Percentiles rank a stretch among this genome's conserved stretches.
phyloP scores from a whole-genome alignment of 306 rosid genomes.

The Vigna radiata region DNA sequence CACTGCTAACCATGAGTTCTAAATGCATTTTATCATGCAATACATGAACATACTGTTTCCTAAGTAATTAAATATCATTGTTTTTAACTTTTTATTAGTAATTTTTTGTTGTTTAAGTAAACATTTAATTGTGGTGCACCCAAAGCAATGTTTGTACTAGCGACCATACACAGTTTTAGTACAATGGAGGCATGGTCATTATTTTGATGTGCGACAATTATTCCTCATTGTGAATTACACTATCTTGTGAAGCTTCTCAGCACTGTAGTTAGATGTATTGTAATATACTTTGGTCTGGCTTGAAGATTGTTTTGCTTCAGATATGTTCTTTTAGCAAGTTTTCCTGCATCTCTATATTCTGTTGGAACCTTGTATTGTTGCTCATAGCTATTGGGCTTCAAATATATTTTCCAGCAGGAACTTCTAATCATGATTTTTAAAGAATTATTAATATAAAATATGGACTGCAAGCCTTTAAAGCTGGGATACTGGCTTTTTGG shows the following conservation, averaged over 20 bases:
- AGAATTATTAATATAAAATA: slow-evolving; percentile 3
- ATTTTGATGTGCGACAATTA: not conserved
- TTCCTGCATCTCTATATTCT: not conserved
- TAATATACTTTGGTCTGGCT: slow-evolving; percentile 8
- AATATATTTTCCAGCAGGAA: slow-evolving; percentile 9
- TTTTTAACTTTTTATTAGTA: not conserved
- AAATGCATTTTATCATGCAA: not conserved
- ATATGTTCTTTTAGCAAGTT: slow-evolving; percentile 6
- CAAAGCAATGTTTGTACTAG: not conserved
- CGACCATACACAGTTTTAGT: not conserved
- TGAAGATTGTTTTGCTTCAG: slow-evolving; percentile 20
- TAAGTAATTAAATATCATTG: not conserved
- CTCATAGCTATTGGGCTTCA: slow-evolving; percentile 4
- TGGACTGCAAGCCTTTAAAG: slow-evolving; percentile 8
- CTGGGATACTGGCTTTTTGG: slow-evolving; percentile 22
- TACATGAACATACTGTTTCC: not conserved
- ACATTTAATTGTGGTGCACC: not conserved
- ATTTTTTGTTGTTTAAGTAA: slow-evolving; percentile 3
- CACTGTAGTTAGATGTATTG: slow-evolving; percentile 17
- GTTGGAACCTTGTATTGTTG: not conserved
- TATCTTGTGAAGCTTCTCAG: not conserved
- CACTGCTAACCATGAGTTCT: not conserved
- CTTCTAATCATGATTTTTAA: slow-evolving; percentile 7
- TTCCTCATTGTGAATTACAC: not conserved
- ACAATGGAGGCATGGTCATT: not conserved